Base-by-base conservation (phyloP, 306 rosid species). In the Rubus parviflorus region DNA sequence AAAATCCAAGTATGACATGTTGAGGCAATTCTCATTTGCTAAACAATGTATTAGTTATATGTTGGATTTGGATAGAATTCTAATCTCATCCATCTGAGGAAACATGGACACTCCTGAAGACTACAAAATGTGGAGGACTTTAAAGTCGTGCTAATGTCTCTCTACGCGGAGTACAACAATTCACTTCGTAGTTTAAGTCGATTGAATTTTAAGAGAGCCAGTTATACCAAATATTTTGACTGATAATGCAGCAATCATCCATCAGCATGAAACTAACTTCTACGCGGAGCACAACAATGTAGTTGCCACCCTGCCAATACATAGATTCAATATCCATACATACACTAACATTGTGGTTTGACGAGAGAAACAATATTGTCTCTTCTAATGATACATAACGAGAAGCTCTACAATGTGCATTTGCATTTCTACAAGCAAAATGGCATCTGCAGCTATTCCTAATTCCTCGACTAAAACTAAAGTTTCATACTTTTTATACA, bases 371-470 rank as follows among this genome's bases (percentile, higher is more conserved):
- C 54, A 79, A 77, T 82, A 83, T 22, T 41, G 76, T 49, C 20
- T 70, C 52, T 72, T 80, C 74, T 74, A 77, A 38, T 72, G 43
- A 73, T 79, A 58, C 85, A 81, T 45, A 63, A 79, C 19, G 70
- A 79, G 57, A 81, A 77, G 45, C 79, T 79, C 77, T 78, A 80
- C 66, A 70, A 84, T 66, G 68, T 4, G 62, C 45, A 52, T 82
- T 49, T 10, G 66, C 45, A 52, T 80, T 51, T 82, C 85, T 90
- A 75, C 83, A 9, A 53, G 69, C 65, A 82, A 85, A 82, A 78
- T 20, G 81, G 82, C 79, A 82, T 81, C 79, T 75, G 76, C 75
- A 74, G 75, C 82, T 66, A 81, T 58, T 37, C 65, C 87, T 82
- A 76, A 57, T 83, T 81, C 64, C 65, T 70, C 72, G 40, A 79